A percentile compares a stretch with the other conserved stretches of the same genome.
phyloP scores from a whole-genome alignment of 768 basidiomycete genomes.

The Clathrus columnatus region DNA sequence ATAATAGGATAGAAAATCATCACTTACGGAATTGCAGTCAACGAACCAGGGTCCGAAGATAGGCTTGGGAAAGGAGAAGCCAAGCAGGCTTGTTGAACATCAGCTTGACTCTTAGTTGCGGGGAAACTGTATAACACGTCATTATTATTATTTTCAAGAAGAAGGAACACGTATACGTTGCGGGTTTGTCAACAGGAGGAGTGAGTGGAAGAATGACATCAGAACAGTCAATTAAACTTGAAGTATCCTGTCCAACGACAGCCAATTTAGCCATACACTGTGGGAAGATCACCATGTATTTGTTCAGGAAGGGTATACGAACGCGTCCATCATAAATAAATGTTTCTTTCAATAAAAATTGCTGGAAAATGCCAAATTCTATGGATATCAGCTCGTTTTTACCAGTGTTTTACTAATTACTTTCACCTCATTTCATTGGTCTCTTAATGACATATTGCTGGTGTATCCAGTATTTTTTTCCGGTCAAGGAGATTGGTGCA shows the following conservation, averaged over 20 bases:
- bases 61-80: constrained; percentile 28
- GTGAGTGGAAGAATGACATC: constrained; percentile 19
- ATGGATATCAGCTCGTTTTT: no score
- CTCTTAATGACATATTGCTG: no score
- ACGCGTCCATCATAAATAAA: no score
- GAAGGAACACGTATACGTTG: neutral
- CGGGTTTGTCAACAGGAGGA: constrained; percentile 11
- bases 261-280: constrained; percentile 25
- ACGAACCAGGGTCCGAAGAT: constrained; percentile 24
- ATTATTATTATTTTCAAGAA: neutral
- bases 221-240: constrained; percentile 16
- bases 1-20: neutral
- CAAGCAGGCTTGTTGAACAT: constrained; percentile 23
- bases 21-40: neutral
- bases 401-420: no score
- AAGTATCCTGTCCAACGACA: constrained; percentile 21
- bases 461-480: no score
- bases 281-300: no score
- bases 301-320: no score
- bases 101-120: constrained; percentile 15
- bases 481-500: no score
- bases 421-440: no score
- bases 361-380: no score
- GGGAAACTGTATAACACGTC: constrained; percentile 13
- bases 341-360: no score